Percentiles rank a stretch among this genome's conserved stretches.
phyloP scores from a whole-genome alignment of 164 flowering plant genomes.

The Taxillus chinensis region DNA sequence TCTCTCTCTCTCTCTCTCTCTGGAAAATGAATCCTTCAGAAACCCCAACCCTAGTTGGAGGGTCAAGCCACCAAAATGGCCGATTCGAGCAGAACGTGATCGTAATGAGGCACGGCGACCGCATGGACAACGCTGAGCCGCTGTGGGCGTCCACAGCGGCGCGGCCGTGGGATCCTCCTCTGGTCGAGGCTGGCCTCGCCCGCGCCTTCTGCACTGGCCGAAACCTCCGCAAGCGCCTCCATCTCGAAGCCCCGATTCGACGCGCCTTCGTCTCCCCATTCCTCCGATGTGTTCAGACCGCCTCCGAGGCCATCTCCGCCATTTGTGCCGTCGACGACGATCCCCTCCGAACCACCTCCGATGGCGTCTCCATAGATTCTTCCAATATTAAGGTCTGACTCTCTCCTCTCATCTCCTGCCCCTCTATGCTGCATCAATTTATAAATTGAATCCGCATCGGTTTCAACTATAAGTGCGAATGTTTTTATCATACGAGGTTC shows the following conservation, averaged over 20 bases:
- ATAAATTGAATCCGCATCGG: too few species aligned
- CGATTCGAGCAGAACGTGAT: slow-evolving; percentile 43
- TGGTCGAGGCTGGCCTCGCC: slow-evolving; percentile 33
- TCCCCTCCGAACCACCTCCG: slow-evolving; percentile 13
- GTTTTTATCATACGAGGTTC: too few species aligned
- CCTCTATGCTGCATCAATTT: not conserved
- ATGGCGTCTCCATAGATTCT: slow-evolving; percentile 34
- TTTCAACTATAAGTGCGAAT: too few species aligned
- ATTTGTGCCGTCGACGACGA: slow-evolving; percentile 37
- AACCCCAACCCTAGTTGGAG: not conserved
- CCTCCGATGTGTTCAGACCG: slow-evolving; percentile 74
- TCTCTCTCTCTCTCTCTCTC: too few species aligned
- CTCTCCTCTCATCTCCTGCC: not conserved
- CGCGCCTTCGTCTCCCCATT: slow-evolving; percentile 80
- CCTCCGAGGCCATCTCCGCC: slow-evolving; percentile 43
- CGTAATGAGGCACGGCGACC: slow-evolving; percentile 91
- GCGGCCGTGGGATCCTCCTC: slow-evolving; percentile 81
- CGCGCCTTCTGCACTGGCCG: slow-evolving; percentile 55
- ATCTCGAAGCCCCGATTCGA: slow-evolving; percentile 39
- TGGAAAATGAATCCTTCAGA: not conserved
- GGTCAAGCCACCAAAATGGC: not conserved
- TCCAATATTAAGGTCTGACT: slow-evolving; percentile 50
- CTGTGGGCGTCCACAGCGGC: slow-evolving; percentile 46
- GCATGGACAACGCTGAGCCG: slow-evolving; percentile 59
- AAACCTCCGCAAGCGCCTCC: slow-evolving; percentile 18